Base-by-base conservation (phyloP, 768 basidiomycete species). In the Dentipellis fragilis region DNA sequence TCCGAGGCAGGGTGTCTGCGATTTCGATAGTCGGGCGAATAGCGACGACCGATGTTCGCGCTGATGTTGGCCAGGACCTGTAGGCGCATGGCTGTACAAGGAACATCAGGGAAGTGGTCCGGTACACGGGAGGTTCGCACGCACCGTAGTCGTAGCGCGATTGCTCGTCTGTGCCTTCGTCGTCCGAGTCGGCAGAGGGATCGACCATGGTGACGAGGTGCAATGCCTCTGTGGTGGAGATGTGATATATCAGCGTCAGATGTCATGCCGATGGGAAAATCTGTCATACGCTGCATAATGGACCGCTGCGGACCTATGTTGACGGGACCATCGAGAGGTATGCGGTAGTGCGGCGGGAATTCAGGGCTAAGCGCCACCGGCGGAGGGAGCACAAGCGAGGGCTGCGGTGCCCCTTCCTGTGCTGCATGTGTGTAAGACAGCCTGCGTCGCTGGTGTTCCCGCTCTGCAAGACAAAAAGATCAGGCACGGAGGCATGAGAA, bases 151-250 rank as follows among this genome's bases (percentile, higher is more conserved):
- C 87, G 49, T 78, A 70, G 35, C 81, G 77, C 37, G 78, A 72
- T 60, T 85, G 73, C 62, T 85, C 84, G 62, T 89, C 85, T 12
- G 72, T 75, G 49, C 71, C 69, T 63, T 87, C 85, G 45, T 87
- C 85, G 57, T 89, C 88, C 29, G 88, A 89, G 67, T 89, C 86
- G 51, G 75, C 69, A 29, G 89, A 71, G n/a, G 88, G 83, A 64
- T 90, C 88, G 38, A 80, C 79, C 34, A 77, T 80, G 52, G 74
- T 78, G 55, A 83, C 73, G 14, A 79, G 74, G 62, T 86, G 80
- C 84, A 84, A 89, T 14, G 88, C 83, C 64, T 89, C 88, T 90
- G 63, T 12, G 10, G 35, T 35, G 49, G 38, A 12, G 17, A 37
- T 34, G 6, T 29, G 29, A 29, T 3, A 3, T 6, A 29, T 29